Base-by-base conservation (phyloP, 2,329 filamentous ascomycete genomes). In the Aspergillus sp. region DNA sequence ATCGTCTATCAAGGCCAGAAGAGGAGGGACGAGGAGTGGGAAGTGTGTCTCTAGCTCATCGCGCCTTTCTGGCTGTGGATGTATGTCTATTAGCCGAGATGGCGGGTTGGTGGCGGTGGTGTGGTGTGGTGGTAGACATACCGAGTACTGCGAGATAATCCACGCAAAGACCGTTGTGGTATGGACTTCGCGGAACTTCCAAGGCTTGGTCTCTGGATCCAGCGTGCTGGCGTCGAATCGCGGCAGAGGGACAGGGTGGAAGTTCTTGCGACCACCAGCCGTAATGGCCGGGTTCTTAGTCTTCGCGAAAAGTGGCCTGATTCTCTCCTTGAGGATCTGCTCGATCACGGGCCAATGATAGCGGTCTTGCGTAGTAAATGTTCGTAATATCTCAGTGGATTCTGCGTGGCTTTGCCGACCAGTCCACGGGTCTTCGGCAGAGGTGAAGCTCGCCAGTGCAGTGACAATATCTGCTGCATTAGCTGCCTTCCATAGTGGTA, bases 1-100 rank as follows among this genome's bases (percentile, higher is more conserved):
- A 35, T 67, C 64, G 32, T 67, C 64, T 34, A 67, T 60, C 16
- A 66, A 45, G 22, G 61, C 52, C 19, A 67, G 47, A 12, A 66
- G 55, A 1, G 63, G 52, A 1, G 64, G 64, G 2, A 66, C 51
- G 11, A 66, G 52, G n/a, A 66, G 52, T 2, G 60, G 57, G 37
- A 66, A 64, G 14, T 67, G 62, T 11, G 45, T 39, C 44, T 67
- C 64, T n/a, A 67, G 46, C 24, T 47, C 36, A 10, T 30, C 25
- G 19, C 44, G 40, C 25, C 57, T 47, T 3, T 40, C 41, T 3
- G 50, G 15, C 57, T 58, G 27, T n/a, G 17, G 25, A n/a, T 43
- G n/a, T 44, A 33, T 34, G n/a, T n/a, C n/a, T 34, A 26, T 26
- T 29, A 32, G 12, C 10, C 32, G 24, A 11, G 8, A 15, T 30